Conservation (phyloP, 2,329 filamentous ascomycete genomes). For the Phialophora macrospora region DNA sequence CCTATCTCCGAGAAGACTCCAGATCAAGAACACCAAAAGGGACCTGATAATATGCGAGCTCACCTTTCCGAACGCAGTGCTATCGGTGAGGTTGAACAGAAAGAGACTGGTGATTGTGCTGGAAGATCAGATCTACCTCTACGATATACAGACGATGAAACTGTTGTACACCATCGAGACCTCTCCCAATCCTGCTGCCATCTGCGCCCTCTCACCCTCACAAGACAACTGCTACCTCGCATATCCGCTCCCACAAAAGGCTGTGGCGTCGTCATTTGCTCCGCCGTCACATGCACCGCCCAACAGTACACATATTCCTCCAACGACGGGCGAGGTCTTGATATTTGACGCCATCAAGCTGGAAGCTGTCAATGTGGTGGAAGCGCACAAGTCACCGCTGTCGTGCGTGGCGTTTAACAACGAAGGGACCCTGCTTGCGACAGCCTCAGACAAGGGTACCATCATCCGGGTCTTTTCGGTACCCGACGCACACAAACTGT, state of each 20-base stretch:
- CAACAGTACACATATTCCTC: conserved; percentile 74
- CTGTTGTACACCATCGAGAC: conserved; percentile 90
- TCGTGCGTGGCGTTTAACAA: conserved; percentile 90
- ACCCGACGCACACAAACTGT: conserved; percentile 87
- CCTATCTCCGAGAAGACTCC: conserved; percentile 84
- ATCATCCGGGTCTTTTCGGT: conserved; percentile 96
- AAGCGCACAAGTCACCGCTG: conserved; percentile 89
- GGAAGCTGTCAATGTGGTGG: conserved; percentile 92
- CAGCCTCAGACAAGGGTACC: conserved; percentile 94
- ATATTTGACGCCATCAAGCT: conserved; percentile 88
- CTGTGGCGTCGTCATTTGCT: conserved; percentile 57
- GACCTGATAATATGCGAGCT: conserved; percentile 95
- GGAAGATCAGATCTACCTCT: conserved; percentile 96
- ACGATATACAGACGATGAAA: conserved; percentile 99
- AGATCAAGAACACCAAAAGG: conserved; percentile 90
- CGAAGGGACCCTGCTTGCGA: conserved; percentile 88
- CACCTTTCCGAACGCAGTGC: conserved; percentile 94
- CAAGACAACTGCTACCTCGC: conserved; percentile 96
- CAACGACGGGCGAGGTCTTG: conserved; percentile 88
- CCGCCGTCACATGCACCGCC: conserved; percentile 84
- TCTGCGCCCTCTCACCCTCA: conserved; percentile 89
- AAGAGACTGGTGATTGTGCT: conserved; percentile 92
- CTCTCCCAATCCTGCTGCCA: conserved; percentile 85
- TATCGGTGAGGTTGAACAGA: conserved; percentile 90
- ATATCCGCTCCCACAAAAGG: conserved; percentile 79